Percentiles rank a stretch among this genome's conserved stretches.
These are phyloP conservation scores for Fusarium nodosum DNA, from an alignment of 2,329 filamentous ascomycete genomes.

Conservation along the genomic window DNA sequence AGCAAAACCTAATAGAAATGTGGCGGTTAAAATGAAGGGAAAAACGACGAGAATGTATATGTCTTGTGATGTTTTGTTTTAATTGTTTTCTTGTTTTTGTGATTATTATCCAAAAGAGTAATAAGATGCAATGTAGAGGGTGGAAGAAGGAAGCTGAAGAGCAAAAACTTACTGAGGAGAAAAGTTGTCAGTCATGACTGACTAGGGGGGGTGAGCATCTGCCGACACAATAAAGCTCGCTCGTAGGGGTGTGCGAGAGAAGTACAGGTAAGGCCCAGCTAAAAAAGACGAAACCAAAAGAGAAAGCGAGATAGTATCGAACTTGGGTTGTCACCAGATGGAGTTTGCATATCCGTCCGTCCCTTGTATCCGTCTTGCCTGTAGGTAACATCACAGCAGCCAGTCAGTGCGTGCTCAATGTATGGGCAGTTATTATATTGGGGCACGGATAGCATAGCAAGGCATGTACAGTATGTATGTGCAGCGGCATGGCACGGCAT, in stretches of 20 bases:
- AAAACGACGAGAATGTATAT: conserved; percentile 27
- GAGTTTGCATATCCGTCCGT: conserved; percentile 33
- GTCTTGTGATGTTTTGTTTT: conserved; percentile 7
- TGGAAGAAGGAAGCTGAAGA: conserved; percentile 18
- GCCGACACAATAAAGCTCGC: neutral
- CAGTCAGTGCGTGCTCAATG: conserved; percentile 26
- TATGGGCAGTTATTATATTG: conserved; percentile 8
- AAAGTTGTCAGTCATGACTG: neutral
- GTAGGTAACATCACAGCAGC: conserved; percentile 24
- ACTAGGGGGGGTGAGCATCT: conserved; percentile 23
- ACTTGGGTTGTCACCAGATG: conserved; percentile 34
- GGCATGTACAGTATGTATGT: neutral
- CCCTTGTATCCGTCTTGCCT: conserved; percentile 23
- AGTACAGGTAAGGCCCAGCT: neutral
- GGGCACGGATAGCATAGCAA: conserved; percentile 10
- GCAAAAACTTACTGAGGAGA: neutral
- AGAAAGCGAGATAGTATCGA: conserved; percentile 11
- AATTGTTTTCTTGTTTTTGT: neutral
- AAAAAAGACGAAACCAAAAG: conserved; percentile 14
- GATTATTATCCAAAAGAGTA: conserved; percentile 16
- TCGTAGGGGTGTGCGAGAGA: conserved; percentile 12
- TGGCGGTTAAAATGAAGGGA: conserved; percentile 7
- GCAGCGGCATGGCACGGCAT: conserved; percentile 31
- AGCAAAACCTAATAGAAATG: conserved; percentile 9
- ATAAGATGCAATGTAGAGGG: conserved; percentile 20